Evolutionary conservation across 1,139 yeast species (phyloP).

Genomic region (Lodderomyces elongisporus): DNA sequence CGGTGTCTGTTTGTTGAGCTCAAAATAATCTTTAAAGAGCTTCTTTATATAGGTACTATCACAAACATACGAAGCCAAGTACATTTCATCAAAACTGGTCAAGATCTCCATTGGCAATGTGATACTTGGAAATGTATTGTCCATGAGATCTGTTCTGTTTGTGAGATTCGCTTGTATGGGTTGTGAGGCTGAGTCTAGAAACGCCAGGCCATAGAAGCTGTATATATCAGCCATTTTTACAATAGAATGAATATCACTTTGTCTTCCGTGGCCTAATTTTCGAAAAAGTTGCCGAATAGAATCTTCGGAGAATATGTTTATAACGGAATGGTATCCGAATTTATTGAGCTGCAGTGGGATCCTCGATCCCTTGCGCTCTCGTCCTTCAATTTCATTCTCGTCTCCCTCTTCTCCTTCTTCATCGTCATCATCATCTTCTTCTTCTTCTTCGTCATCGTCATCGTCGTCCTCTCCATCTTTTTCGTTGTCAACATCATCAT

Average conservation of each 20-base stretch:
- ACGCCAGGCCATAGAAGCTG: conserved; percentile 7
- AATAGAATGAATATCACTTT: conserved; percentile 16
- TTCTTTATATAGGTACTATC: conserved; percentile 5
- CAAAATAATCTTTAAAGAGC: conserved; percentile 7
- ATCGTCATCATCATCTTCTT: not conserved
- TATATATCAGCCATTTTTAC: conserved; percentile 16
- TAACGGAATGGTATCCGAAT: conserved; percentile 33
- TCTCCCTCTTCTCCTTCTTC: not conserved
- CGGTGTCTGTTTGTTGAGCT: conserved; percentile 2
- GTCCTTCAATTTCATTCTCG: too few species aligned
- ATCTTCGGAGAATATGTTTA: conserved; percentile 29
- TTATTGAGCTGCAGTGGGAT: conserved; percentile 5
- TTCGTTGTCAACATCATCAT: not conserved
- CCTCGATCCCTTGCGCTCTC: too few species aligned
- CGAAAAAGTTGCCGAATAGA: conserved; percentile 27
- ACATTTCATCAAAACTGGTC: conserved; percentile 6
- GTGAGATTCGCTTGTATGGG: conserved; percentile 7
- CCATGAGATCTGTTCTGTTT: conserved; percentile 8
- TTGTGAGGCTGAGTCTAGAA: conserved; percentile 9
- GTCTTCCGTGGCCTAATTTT: conserved; percentile 6
- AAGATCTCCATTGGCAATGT: conserved; percentile 8
- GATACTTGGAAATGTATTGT: conserved; percentile 6
- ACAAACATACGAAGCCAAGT: conserved; percentile 7
- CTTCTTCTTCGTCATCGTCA: not conserved
- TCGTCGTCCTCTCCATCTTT: not conserved